Evolutionary conservation across 1,284 basidiomycete genomes (phyloP).

Genomic region (Ceratobasidium sp.): DNA sequence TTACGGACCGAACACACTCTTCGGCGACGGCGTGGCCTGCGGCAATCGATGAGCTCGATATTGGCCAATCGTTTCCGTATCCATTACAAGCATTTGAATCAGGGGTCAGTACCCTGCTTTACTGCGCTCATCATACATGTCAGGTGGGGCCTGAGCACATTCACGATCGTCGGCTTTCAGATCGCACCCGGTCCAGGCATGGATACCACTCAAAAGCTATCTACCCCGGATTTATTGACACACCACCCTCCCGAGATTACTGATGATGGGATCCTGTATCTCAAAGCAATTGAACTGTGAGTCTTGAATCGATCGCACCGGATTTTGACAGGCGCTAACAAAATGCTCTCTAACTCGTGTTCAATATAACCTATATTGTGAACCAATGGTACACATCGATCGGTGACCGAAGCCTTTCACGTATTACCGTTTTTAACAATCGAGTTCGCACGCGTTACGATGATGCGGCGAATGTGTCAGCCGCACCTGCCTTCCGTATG

Average conservation of each 20-base stretch:
- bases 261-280: constrained; percentile 27
- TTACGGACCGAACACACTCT: constrained; percentile 29
- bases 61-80: constrained; percentile 33
- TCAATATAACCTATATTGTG: no score
- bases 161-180: background rate
- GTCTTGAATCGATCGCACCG: background rate
- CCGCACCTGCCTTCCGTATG: constrained; percentile 28
- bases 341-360: background rate
- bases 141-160: background rate
- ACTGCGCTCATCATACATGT: background rate
- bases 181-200: background rate
- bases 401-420: constrained; percentile 6
- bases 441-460: constrained; percentile 31
- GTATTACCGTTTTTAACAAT: constrained; percentile 32
- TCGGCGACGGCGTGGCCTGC: constrained; percentile 32
- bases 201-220: constrained; percentile 3
- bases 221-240: constrained; percentile 23
- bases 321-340: constrained; percentile 1
- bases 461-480: constrained; percentile 24
- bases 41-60: constrained; percentile 28
- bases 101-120: constrained; percentile 3
- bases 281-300: constrained; percentile 34
- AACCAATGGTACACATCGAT: background rate
- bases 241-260: constrained; percentile 29
- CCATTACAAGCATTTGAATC: constrained; percentile 22